These are phyloP conservation scores for Apiotrichum gamsii DNA, from an alignment of 1,284 basidiomycete species.

Conservation along the genomic window DNA sequence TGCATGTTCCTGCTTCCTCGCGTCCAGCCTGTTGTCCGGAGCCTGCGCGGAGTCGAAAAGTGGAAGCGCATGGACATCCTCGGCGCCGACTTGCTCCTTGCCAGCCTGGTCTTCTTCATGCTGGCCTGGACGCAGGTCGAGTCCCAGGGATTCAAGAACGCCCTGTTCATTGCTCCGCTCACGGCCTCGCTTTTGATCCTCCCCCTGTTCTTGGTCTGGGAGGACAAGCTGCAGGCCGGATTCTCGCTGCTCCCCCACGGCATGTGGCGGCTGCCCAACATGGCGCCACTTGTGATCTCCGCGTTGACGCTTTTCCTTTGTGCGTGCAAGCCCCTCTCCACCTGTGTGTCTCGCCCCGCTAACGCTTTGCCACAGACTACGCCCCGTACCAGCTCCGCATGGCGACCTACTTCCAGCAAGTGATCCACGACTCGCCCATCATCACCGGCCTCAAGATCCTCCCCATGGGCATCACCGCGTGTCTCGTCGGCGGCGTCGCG, in stretches of 20 bases:
- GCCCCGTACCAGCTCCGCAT: slow-evolving; percentile 24
- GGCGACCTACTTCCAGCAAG: slow-evolving; percentile 25
- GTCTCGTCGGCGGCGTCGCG: slow-evolving; percentile 26
- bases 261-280: slow-evolving; percentile 35
- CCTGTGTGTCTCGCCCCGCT: no score
- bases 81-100: slow-evolving; percentile 18
- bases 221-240: slow-evolving; percentile 23
- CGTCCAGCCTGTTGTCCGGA: slow-evolving; percentile 15
- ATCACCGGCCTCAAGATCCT: slow-evolving; percentile 34
- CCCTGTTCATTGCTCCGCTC: slow-evolving; percentile 32
- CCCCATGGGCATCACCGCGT: slow-evolving; percentile 33
- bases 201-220: slow-evolving; percentile 41
- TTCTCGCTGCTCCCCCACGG: slow-evolving; percentile 28
- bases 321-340: no score
- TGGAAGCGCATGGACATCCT: slow-evolving; percentile 20
- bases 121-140: slow-evolving; percentile 21
- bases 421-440: slow-evolving; percentile 19
- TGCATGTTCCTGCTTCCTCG: slow-evolving; percentile 29
- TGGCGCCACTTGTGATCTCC: slow-evolving; percentile 30
- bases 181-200: slow-evolving; percentile 29
- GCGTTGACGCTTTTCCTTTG: slow-evolving; percentile 13
- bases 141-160: slow-evolving; percentile 19
- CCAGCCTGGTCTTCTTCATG: slow-evolving; percentile 19
- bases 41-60: slow-evolving; percentile 13
- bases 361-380: no score